Evolutionary conservation across 192 early-diverging fungal species (phyloP).

Genomic region (Podila minutissima): DNA sequence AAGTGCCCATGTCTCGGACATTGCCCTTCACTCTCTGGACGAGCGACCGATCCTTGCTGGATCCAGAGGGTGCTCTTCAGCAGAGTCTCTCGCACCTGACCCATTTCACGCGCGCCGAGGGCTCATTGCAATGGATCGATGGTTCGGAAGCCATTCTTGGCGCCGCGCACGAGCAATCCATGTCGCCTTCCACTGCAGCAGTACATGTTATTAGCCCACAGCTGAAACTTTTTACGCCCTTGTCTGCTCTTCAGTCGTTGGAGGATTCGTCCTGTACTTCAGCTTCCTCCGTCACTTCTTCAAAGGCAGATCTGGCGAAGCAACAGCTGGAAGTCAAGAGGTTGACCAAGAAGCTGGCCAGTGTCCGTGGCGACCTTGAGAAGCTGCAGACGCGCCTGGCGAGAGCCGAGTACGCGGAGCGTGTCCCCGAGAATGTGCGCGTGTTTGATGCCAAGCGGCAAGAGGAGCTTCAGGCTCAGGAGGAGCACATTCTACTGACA

Average conservation of each 20-base stretch:
- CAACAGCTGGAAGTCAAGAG: conserved; percentile 36
- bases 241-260: conserved; percentile 16
- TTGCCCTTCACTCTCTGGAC: conserved; percentile 61
- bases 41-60: conserved; percentile 34
- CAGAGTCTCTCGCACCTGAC: conserved; percentile 18
- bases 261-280: background rate
- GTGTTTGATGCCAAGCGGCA: conserved; percentile 15
- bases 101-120: conserved; percentile 29
- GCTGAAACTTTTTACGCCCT: conserved; percentile 30
- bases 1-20: conserved; percentile 52
- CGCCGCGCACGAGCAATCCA: background rate
- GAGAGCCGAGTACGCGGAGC: conserved; percentile 17
- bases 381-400: conserved; percentile 17
- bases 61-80: conserved; percentile 22
- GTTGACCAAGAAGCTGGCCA: conserved; percentile 17
- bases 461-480: conserved; percentile 22
- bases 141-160: conserved; percentile 5
- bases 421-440: conserved; percentile 25
- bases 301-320: conserved; percentile 1
- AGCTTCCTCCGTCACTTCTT: background rate
- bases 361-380: conserved; percentile 15
- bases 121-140: conserved; percentile 17
- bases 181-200: conserved; percentile 6
- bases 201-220: conserved; percentile 24
- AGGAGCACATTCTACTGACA: conserved; percentile 17